Conservation (phyloP, 1,284 basidiomycete genomes). For the Volvariella volvacea region DNA sequence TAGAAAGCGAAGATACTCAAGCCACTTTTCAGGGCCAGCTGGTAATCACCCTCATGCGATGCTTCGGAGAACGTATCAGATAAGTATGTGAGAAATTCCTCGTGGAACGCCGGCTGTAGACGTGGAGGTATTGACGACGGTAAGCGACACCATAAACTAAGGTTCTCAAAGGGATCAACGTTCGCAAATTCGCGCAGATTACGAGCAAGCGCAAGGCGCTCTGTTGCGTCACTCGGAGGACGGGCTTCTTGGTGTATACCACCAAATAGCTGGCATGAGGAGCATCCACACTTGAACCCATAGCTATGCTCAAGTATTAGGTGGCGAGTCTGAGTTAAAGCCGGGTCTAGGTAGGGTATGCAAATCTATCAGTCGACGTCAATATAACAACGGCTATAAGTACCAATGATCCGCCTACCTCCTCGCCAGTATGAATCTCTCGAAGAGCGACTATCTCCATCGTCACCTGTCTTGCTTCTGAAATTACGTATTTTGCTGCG, state of each 20-base stretch:
- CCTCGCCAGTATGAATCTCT: conserved; percentile 48
- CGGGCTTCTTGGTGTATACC: conserved; percentile 19
- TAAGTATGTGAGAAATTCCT: conserved; percentile 49
- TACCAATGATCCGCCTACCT: conserved; percentile 33
- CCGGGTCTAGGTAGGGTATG: conserved; percentile 71
- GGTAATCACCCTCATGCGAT: conserved; percentile 57
- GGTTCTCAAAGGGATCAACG: conserved; percentile 12
- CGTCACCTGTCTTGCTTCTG: conserved; percentile 25
- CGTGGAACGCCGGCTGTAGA: conserved; percentile 41
- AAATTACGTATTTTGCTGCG: conserved; percentile 50
- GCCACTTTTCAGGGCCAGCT: conserved; percentile 47
- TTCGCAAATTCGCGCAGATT: conserved; percentile 35
- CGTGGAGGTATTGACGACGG: conserved; percentile 26
- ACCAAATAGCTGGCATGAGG: conserved; percentile 41
- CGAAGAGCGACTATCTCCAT: conserved; percentile 62
- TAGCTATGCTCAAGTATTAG: conserved; percentile 55
- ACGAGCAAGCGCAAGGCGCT: conserved; percentile 22
- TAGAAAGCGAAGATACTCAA: conserved; percentile 57
- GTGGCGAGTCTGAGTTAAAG: conserved; percentile 52
- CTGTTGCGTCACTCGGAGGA: conserved; percentile 24
- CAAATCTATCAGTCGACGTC: conserved; percentile 45
- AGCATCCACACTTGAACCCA: conserved; percentile 60
- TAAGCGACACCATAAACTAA: neutral
- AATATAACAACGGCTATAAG: conserved; percentile 1
- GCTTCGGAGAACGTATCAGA: conserved; percentile 57